Percentiles rank a stretch among this genome's conserved stretches.
phyloP scores from a whole-genome alignment of 202 grass and related monocot species.

The Musa balbisiana region DNA sequence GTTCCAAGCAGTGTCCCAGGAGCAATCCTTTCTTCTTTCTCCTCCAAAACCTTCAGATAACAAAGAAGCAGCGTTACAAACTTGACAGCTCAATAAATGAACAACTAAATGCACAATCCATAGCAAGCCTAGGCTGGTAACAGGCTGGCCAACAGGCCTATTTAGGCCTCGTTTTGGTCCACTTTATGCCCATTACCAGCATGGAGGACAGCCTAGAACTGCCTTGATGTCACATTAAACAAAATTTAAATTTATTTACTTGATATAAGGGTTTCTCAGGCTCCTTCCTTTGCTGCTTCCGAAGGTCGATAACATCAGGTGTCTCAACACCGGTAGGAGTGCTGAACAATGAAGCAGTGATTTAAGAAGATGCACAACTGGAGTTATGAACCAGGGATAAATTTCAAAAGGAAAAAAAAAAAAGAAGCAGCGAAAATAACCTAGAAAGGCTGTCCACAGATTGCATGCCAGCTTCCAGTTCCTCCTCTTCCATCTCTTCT shows the following conservation, averaged over 20 bases:
- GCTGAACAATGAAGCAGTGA: conserved; percentile 31
- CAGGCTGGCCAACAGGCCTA: too few species aligned
- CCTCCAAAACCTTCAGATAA: conserved; percentile 62
- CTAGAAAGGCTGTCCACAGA: conserved; percentile 69
- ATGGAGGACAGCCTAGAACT: too few species aligned
- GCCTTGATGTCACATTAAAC: neutral
- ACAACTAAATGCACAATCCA: too few species aligned
- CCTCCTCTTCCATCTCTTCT: conserved; percentile 44
- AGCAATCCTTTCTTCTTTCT: conserved; percentile 84
- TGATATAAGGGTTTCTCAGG: conserved; percentile 76
- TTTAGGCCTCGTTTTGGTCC: too few species aligned
- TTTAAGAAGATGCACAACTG: too few species aligned
- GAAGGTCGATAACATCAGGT: conserved; percentile 84
- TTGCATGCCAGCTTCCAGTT: conserved; percentile 76
- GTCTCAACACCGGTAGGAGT: conserved; percentile 97
- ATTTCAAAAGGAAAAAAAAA: neutral
- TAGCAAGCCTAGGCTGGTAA: too few species aligned
- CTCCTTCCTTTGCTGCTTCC: conserved; percentile 87
- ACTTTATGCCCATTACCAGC: too few species aligned
- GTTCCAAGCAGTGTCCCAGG: conserved; percentile 78
- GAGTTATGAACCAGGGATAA: conserved; percentile 2
- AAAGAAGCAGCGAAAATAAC: neutral
- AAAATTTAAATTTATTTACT: conserved; percentile 29
- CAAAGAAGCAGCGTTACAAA: neutral
- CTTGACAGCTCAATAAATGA: too few species aligned